Percentiles rank a stretch among this genome's conserved stretches.
Evolutionary conservation across 2,329 filamentous ascomycete genomes (phyloP).

Genomic region (Tolypocladium ophioglossoides): DNA sequence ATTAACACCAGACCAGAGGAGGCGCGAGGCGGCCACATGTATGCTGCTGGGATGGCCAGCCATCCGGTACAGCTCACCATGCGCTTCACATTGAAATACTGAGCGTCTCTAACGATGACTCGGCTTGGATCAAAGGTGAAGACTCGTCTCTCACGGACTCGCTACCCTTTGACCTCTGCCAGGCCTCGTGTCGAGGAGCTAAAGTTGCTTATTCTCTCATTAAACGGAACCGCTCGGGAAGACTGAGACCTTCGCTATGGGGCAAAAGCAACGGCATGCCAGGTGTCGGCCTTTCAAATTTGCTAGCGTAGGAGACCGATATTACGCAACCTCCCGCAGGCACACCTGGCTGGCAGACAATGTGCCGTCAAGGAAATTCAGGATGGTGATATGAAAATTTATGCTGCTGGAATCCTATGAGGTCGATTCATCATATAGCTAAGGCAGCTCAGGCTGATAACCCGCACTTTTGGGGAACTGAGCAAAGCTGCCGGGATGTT

Average conservation of each 20-base stretch:
- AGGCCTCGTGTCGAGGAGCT: not conserved
- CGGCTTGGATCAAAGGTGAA: not conserved
- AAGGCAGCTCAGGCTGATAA: not conserved
- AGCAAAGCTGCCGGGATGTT: not conserved
- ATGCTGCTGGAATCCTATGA: no score
- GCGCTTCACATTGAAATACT: not conserved
- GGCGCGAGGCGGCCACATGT: not conserved
- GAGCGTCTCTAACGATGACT: not conserved
- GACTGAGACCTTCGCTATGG: not conserved
- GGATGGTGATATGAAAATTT: not conserved
- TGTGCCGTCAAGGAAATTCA: not conserved
- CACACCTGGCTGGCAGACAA: not conserved
- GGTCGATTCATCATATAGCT: no score
- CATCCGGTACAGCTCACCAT: not conserved
- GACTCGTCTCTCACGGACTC: not conserved
- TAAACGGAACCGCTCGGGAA: not conserved
- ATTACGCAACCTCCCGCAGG: not conserved
- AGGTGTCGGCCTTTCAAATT: not conserved
- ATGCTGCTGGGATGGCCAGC: not conserved
- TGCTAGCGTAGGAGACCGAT: not conserved
- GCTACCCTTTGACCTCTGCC: not conserved
- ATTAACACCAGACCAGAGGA: not conserved
- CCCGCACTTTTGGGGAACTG: not conserved
- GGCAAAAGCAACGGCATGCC: not conserved
- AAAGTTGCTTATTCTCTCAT: conserved; percentile 2